Base-by-base conservation (phyloP, 2,329 filamentous ascomycete species). In the Sarocladium kiliense region DNA sequence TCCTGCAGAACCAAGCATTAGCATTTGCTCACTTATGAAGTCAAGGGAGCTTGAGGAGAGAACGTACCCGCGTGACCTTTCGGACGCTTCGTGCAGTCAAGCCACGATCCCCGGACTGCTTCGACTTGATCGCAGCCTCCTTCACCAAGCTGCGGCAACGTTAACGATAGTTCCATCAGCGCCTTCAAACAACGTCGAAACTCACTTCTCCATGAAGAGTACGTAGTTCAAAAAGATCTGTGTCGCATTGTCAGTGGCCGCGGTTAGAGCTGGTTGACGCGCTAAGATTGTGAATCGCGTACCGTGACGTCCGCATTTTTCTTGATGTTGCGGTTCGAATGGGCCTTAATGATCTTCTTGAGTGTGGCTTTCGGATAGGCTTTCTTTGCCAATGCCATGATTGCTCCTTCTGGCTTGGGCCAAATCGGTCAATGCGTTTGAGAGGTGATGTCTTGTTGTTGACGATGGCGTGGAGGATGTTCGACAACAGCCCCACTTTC, bases 311-410 rank as follows among this genome's bases (percentile, higher is more conserved):
- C 92, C 27, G 86, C 88, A 70, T 94, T 92, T 71, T 91, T 94
- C 75, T 86, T 90, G 59, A 96, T 71, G 60, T 81, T 87, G 66
- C 86, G 85, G 59, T 89, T 87, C 9, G 90, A 88, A 70, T 96
- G 91, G 18, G 90, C 91, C 73, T 96, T 96, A 65, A 95, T 79
- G 58, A 95, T 93, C 71, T 91, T 92, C 71, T 91, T 94, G 63
- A 96, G 78, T 0, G 89, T 94, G 18, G 84, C 85, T 59, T 91
- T 86, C 11, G 91, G 91, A 65, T 96, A 96, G 14, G 89, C 77
- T 63, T 91, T 93, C 65, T 87, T 85, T 21, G 83, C 77, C 12
- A 70, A 63, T 3, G 67, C 68, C 69, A 72, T 72, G 11, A 14
- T 55, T 25, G 30, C 12, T 18, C 27, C 19, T 27, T 23, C 21